These are phyloP conservation scores for Podaxis sp. DNA, from an alignment of 768 basidiomycete genomes.

Conservation along the genomic window DNA sequence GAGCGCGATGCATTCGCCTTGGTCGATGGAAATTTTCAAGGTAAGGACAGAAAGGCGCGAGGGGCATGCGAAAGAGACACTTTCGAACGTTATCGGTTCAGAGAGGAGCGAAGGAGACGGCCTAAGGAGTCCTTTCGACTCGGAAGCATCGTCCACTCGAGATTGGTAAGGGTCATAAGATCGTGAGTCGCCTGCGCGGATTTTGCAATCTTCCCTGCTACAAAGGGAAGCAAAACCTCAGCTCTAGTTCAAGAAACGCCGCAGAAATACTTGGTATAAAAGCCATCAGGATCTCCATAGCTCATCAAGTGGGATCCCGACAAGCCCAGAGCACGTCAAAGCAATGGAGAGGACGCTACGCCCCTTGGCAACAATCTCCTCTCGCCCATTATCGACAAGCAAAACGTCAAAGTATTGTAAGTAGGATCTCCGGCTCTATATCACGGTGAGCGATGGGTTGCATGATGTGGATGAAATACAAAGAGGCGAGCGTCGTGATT, in stretches of 20 bases:
- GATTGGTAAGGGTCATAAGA: constrained; percentile 64
- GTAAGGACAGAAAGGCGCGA: constrained; percentile 71
- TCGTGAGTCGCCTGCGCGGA: constrained; percentile 82
- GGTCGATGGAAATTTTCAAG: constrained; percentile 62
- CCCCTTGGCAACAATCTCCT: neutral
- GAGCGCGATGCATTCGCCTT: constrained; percentile 87
- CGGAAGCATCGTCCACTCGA: constrained; percentile 63
- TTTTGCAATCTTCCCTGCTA: constrained; percentile 80
- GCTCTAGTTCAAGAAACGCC: too few relatives aligned
- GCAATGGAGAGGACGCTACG: neutral
- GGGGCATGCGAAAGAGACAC: constrained; percentile 86
- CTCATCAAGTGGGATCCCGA: neutral
- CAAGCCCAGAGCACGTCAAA: neutral
- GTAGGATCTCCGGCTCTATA: neutral
- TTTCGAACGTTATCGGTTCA: constrained; percentile 67
- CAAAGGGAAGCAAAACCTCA: neutral
- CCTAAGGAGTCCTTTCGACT: constrained; percentile 62
- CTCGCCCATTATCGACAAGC: neutral
- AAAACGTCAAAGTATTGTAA: neutral
- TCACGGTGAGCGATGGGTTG: neutral
- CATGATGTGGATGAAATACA: neutral
- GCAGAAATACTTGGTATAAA: too few relatives aligned
- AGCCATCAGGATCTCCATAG: neutral
- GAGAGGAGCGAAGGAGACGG: constrained; percentile 50
- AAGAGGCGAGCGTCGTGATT: neutral